phyloP scores from a whole-genome alignment of 345 rosid genomes.

The Boechera divaricarpa region DNA sequence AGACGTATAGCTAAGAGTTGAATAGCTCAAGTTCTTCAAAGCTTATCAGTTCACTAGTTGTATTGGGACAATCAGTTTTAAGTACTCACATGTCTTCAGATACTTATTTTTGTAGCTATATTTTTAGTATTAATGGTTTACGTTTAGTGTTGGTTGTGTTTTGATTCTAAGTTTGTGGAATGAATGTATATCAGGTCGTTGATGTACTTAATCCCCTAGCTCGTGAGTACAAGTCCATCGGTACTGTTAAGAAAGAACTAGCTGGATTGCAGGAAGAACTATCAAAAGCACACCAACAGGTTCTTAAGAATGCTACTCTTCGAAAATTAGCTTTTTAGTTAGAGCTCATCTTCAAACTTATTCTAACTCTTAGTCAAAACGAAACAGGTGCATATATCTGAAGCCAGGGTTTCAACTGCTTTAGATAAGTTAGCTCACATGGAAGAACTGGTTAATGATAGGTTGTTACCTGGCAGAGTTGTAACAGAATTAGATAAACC shows the following conservation, averaged over 20 bases:
- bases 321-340: not conserved
- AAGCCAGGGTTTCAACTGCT: constrained; percentile 92
- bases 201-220: constrained; percentile 97
- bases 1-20: not conserved
- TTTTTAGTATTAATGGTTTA: not conserved
- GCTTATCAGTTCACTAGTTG: not conserved
- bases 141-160: constrained; percentile 1
- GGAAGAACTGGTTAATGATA: constrained; percentile 88
- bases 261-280: constrained; percentile 88
- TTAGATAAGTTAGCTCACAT: constrained; percentile 92
- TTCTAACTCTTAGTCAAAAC: constrained; percentile 8
- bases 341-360: not conserved
- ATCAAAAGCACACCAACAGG: constrained; percentile 89
- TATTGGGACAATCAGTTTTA: not conserved
- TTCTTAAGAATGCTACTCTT: constrained; percentile 34
- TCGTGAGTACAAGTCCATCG: constrained; percentile 94
- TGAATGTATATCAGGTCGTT: constrained; percentile 66
- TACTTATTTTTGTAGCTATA: not conserved
- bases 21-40: not conserved
- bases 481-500: constrained; percentile 51
- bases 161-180: constrained; percentile 1
- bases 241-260: constrained; percentile 87
- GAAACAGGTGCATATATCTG: constrained; percentile 92
- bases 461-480: constrained; percentile 68
- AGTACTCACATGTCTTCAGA: not conserved